A percentile compares a stretch with the other conserved stretches of the same genome.
Evolutionary conservation across 2,329 filamentous ascomycete species (phyloP).

Genomic region (Sclerotinia spermophila): DNA sequence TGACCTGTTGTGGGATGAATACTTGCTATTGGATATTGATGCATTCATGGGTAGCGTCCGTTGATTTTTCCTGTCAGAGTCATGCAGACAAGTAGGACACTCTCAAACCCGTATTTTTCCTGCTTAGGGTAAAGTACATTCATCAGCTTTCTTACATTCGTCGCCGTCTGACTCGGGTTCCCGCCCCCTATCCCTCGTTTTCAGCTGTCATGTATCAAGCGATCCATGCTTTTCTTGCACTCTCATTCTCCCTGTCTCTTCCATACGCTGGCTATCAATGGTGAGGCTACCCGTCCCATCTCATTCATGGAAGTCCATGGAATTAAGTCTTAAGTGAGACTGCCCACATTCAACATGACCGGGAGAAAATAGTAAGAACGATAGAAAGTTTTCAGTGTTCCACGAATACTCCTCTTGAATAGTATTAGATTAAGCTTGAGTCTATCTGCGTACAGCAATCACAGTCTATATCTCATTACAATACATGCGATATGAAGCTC

Average conservation of each 20-base stretch:
- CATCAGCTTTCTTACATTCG: not conserved
- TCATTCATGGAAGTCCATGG: not conserved
- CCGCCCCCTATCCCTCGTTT: not conserved
- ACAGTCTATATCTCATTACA: not conserved
- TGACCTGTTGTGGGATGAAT: not conserved
- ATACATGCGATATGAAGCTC: not conserved
- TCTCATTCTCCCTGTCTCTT: not conserved
- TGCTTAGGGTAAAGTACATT: not conserved
- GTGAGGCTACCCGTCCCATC: not conserved
- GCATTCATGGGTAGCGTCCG: not conserved
- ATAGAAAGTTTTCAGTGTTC: not conserved
- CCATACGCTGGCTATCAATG: not conserved
- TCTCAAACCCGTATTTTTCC: not conserved
- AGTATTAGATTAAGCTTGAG: not conserved
- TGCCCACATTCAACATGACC: not conserved
- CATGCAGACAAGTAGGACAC: not conserved
- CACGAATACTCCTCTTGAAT: too few relatives aligned
- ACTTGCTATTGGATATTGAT: not conserved
- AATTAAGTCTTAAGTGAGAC: not conserved
- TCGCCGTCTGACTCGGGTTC: not conserved
- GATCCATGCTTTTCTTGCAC: not conserved
- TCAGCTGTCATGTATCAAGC: not conserved
- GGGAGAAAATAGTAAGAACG: not conserved
- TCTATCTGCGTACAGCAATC: not conserved
- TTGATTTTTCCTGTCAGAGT: not conserved